A percentile compares a stretch with the other conserved stretches of the same genome.
Evolutionary conservation across 345 rosid genomes (phyloP).

Genomic region (Lepidium sativum): DNA sequence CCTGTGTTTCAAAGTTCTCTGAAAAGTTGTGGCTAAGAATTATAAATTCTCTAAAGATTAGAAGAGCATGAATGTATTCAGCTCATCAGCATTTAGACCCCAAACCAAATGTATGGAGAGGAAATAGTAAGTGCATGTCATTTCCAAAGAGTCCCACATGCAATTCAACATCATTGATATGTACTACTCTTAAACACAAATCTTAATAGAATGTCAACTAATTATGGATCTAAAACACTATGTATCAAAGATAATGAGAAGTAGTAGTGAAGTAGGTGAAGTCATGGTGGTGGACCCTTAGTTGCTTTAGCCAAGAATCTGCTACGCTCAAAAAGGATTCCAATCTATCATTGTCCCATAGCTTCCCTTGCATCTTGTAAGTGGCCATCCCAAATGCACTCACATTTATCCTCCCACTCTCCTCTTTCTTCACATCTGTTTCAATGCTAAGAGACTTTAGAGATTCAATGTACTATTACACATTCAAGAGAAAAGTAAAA

Average conservation of each 20-base stretch:
- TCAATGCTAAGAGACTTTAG: not conserved
- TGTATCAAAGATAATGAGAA: slow-evolving; percentile 15
- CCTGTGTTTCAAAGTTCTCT: no score
- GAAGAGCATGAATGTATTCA: not conserved
- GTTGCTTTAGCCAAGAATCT: slow-evolving; percentile 95
- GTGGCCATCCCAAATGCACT: slow-evolving; percentile 83
- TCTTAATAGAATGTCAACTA: slow-evolving; percentile 6
- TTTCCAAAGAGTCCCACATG: not conserved
- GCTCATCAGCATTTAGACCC: not conserved
- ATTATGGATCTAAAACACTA: not conserved
- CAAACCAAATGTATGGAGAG: not conserved
- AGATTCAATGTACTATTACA: not conserved
- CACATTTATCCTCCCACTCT: slow-evolving; percentile 48
- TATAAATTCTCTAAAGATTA: not conserved
- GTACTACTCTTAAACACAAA: slow-evolving; percentile 14
- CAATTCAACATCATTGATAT: not conserved
- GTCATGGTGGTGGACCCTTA: slow-evolving; percentile 93
- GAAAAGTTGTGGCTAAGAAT: no score
- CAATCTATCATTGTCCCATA: slow-evolving; percentile 48
- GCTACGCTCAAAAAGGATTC: slow-evolving; percentile 70
- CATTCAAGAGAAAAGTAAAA: not conserved
- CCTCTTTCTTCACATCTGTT: slow-evolving; percentile 55
- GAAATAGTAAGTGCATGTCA: not conserved
- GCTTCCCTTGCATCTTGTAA: slow-evolving; percentile 95
- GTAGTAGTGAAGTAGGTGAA: slow-evolving; percentile 71